These are phyloP conservation scores for Telfairia occidentalis DNA, from an alignment of 331 rosid genomes.

Conservation along the genomic window DNA sequence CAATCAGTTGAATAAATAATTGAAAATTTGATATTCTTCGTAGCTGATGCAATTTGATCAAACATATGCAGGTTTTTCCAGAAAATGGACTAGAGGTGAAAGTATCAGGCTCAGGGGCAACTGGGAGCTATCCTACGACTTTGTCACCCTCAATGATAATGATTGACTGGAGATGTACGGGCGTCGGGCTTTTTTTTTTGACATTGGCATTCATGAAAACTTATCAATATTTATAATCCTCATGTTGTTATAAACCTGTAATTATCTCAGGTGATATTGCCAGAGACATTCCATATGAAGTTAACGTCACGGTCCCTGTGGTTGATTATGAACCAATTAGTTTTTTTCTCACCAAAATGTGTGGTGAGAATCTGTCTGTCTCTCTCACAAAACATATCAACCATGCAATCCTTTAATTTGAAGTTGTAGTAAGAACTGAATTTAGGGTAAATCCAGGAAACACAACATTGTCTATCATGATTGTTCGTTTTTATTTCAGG, in stretches of 20 bases:
- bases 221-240: slow-evolving; percentile 4
- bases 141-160: slow-evolving; percentile 73
- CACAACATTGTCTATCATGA: neutral
- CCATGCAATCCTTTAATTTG: neutral
- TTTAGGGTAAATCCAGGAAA: neutral
- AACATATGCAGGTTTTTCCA: slow-evolving; percentile 47
- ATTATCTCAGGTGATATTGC: slow-evolving; percentile 54
- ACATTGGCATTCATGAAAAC: slow-evolving; percentile 5
- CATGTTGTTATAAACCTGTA: slow-evolving; percentile 11
- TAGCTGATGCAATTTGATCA: slow-evolving; percentile 21
- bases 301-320: slow-evolving; percentile 69
- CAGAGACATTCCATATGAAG: slow-evolving; percentile 51
- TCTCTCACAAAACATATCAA: neutral
- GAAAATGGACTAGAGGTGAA: slow-evolving; percentile 49
- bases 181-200: slow-evolving; percentile 13
- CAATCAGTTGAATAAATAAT: slow-evolving; percentile 9
- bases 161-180: slow-evolving; percentile 91
- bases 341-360: slow-evolving; percentile 68
- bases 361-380: slow-evolving; percentile 43
- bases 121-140: slow-evolving; percentile 69
- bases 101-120: slow-evolving; percentile 62
- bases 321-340: slow-evolving; percentile 68
- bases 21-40: neutral
- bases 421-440: neutral
- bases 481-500: neutral